phyloP scores from a whole-genome alignment of 1,284 basidiomycete species.

The Apiotrichum porosum region DNA sequence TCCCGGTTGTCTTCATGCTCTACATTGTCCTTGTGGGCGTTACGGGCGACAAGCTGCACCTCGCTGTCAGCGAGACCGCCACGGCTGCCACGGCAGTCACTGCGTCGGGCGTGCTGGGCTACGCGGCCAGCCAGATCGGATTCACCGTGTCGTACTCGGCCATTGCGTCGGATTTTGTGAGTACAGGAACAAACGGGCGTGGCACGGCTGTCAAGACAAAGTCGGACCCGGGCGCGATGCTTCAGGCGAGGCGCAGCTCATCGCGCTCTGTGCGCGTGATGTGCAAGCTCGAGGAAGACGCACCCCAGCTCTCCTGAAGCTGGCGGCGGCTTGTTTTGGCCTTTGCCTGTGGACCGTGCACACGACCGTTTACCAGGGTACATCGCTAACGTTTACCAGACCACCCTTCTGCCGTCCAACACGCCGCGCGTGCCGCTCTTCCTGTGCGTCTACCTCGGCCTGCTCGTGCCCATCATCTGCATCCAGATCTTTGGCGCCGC shows the following conservation, averaged over 20 bases:
- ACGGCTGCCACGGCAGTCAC: slow-evolving; percentile 31
- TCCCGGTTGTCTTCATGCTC: slow-evolving; percentile 58
- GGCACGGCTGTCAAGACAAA: too few relatives aligned
- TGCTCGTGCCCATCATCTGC: slow-evolving; percentile 62
- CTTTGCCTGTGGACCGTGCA: too few relatives aligned
- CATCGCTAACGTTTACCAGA: slow-evolving; percentile 52
- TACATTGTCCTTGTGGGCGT: slow-evolving; percentile 71
- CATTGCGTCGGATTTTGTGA: slow-evolving; percentile 43
- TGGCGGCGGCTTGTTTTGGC: too few relatives aligned
- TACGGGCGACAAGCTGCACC: slow-evolving; percentile 56
- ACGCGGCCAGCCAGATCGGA: slow-evolving; percentile 41
- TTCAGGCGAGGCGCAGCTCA: too few relatives aligned
- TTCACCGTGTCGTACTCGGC: slow-evolving; percentile 42
- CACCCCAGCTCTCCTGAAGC: too few relatives aligned
- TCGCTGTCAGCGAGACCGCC: slow-evolving; percentile 27
- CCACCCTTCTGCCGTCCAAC: slow-evolving; percentile 46
- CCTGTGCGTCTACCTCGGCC: slow-evolving; percentile 66
- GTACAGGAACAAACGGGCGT: too few relatives aligned
- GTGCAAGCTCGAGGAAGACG: too few relatives aligned
- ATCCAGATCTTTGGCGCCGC: slow-evolving; percentile 70
- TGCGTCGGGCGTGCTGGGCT: slow-evolving; percentile 37
- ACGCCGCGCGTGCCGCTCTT: slow-evolving; percentile 54
- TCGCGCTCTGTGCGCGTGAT: too few relatives aligned
- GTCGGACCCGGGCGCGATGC: too few relatives aligned
- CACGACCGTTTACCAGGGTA: too few relatives aligned